Evolutionary conservation across 2,329 filamentous ascomycete genomes (phyloP).

Genomic region (Diatrype stigma): DNA sequence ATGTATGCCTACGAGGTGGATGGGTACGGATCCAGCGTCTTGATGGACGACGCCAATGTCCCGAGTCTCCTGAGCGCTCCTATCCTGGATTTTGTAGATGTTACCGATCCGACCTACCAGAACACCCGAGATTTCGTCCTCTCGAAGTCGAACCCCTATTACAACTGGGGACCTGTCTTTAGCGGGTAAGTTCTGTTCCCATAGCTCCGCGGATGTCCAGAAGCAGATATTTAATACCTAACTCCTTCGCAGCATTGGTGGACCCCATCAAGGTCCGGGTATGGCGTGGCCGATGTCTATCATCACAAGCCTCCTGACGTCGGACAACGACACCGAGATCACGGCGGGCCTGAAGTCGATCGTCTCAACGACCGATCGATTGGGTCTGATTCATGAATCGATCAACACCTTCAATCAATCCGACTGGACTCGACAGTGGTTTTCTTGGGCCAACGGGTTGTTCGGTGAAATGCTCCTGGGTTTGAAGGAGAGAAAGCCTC

Average conservation of each 20-base stretch:
- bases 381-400: slow-evolving; percentile 40
- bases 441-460: slow-evolving; percentile 31
- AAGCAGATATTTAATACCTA: slow-evolving; percentile 1
- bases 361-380: slow-evolving; percentile 25
- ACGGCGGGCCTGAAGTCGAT: slow-evolving; percentile 29
- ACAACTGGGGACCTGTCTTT: slow-evolving; percentile 48
- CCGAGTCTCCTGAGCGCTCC: slow-evolving; percentile 53
- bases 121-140: slow-evolving; percentile 76
- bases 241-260: slow-evolving; percentile 35
- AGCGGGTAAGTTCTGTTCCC: slow-evolving; percentile 35
- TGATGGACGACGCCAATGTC: slow-evolving; percentile 62
- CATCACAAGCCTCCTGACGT: slow-evolving; percentile 73
- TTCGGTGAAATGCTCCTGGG: slow-evolving; percentile 31
- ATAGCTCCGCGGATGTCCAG: not conserved
- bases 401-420: slow-evolving; percentile 33
- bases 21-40: slow-evolving; percentile 54
- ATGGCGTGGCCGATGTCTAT: slow-evolving; percentile 87
- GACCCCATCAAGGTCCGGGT: slow-evolving; percentile 54
- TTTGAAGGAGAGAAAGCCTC: slow-evolving; percentile 67
- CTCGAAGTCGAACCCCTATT: slow-evolving; percentile 70
- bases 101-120: slow-evolving; percentile 57
- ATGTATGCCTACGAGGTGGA: slow-evolving; percentile 69
- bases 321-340: slow-evolving; percentile 28
- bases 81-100: slow-evolving; percentile 46
- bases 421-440: slow-evolving; percentile 38